A percentile compares a stretch with the other conserved stretches of the same genome.
These are phyloP conservation scores for Camelina neglecta DNA, from an alignment of 345 rosid species.

Conservation along the genomic window DNA sequence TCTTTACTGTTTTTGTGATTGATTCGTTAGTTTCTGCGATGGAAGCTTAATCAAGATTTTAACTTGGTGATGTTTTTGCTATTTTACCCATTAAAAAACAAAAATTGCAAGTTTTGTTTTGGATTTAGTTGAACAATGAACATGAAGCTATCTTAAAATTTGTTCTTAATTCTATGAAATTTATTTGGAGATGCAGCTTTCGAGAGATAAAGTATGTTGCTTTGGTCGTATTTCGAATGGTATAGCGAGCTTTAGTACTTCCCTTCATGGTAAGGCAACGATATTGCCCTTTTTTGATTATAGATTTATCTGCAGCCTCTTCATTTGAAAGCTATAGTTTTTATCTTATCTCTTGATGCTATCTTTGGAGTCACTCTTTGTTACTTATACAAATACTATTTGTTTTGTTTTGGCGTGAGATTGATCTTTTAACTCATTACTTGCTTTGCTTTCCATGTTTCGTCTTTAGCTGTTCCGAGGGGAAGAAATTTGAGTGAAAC, in stretches of 20 bases:
- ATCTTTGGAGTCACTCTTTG: background rate
- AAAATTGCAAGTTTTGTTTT: background rate
- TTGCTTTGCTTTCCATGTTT: conserved; percentile 21
- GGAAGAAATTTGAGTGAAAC: conserved; percentile 38
- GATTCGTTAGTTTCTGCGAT: conserved; percentile 17
- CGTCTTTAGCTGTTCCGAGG: conserved; percentile 49
- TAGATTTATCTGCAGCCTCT: background rate
- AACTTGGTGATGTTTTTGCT: background rate
- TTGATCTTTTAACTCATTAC: conserved; percentile 8
- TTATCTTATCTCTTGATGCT: conserved; percentile 10
- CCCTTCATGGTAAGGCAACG: conserved; percentile 50
- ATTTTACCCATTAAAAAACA: too few species aligned
- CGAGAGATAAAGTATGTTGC: conserved; percentile 37
- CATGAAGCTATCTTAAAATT: background rate
- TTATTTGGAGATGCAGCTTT: conserved; percentile 47
- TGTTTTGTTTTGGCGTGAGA: background rate
- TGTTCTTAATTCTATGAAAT: background rate
- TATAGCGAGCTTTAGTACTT: conserved; percentile 37
- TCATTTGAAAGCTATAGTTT: background rate
- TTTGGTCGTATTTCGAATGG: conserved; percentile 39
- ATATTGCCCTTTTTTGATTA: background rate
- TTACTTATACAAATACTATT: background rate
- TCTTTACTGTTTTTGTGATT: background rate
- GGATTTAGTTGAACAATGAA: background rate
- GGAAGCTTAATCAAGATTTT: conserved; percentile 10